Evolutionary conservation across 2,329 filamentous ascomycete genomes (phyloP).

Genomic region (Pseudogymnoascus pannorum): DNA sequence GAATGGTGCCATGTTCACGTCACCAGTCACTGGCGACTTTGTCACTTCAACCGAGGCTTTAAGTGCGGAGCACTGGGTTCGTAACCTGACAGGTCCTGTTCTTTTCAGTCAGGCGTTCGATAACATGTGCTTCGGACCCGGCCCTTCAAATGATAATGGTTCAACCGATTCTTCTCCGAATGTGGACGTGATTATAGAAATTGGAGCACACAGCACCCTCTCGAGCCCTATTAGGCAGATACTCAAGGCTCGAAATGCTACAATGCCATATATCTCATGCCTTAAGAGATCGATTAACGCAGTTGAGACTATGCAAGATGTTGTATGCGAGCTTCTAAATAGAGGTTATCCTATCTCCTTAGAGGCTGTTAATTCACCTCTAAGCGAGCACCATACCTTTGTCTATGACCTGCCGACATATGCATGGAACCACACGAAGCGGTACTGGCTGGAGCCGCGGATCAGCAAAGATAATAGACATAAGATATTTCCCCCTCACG

Average conservation of each 20-base stretch:
- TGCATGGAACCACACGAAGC: constrained; percentile 45
- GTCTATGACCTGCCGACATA: constrained; percentile 43
- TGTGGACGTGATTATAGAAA: not conserved
- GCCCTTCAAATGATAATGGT: too few species aligned
- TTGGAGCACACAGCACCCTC: constrained; percentile 32
- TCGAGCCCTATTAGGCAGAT: constrained; percentile 28
- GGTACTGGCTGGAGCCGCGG: constrained; percentile 47
- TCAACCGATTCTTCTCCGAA: too few species aligned
- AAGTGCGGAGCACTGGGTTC: constrained; percentile 35
- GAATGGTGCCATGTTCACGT: not conserved
- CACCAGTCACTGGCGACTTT: constrained; percentile 16
- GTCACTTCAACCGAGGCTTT: constrained; percentile 11
- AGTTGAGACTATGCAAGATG: constrained; percentile 11
- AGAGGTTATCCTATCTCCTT: constrained; percentile 8
- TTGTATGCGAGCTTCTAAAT: constrained; percentile 13
- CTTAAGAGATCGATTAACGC: constrained; percentile 16
- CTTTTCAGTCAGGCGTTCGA: constrained; percentile 28
- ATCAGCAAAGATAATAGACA: constrained; percentile 39
- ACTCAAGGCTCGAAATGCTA: constrained; percentile 8
- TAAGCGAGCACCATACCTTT: not conserved
- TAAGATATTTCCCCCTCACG: constrained; percentile 37
- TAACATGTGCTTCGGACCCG: too few species aligned
- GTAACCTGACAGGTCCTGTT: constrained; percentile 38
- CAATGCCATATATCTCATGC: constrained; percentile 11
- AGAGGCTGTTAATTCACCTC: not conserved